Evolutionary conservation across 176 grass and related monocot genomes (phyloP).

Genomic region (Chrysopogon serrulatus): DNA sequence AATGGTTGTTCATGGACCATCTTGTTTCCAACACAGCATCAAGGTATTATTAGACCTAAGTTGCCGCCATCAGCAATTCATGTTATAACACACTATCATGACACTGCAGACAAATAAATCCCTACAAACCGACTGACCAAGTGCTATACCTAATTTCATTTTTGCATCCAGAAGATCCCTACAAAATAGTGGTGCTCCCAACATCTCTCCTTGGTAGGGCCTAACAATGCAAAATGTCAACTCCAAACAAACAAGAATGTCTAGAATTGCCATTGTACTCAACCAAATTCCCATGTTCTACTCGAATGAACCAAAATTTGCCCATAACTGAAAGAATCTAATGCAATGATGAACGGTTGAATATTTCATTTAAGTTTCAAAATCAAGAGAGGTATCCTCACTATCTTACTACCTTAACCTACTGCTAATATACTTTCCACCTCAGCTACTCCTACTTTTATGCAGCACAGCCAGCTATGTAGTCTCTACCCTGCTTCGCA

Average conservation of each 20-base stretch:
- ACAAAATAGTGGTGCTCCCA: conserved; percentile 19
- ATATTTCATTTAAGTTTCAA: conserved; percentile 7
- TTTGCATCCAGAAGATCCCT: conserved; percentile 15
- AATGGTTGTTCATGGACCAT: conserved; percentile 40
- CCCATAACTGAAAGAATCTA: conserved; percentile 17
- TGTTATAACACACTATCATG: conserved; percentile 14
- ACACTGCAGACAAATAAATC: conserved; percentile 23
- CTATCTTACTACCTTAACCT: conserved; percentile 13
- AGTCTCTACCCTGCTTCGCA: conserved; percentile 10
- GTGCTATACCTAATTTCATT: conserved; percentile 28
- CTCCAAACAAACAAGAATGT: conserved; percentile 2
- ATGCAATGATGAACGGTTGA: conserved; percentile 11
- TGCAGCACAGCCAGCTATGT: conserved; percentile 10
- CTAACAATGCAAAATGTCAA: conserved; percentile 34
- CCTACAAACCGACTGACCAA: conserved; percentile 16
- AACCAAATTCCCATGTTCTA: conserved; percentile 22
- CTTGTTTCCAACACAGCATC: conserved; percentile 25
- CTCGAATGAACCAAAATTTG: conserved; percentile 3
- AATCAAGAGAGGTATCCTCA: not conserved
- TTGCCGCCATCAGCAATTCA: conserved; percentile 32
- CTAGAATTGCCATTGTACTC: not conserved
- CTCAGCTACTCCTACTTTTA: not conserved
- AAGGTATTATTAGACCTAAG: conserved; percentile 21
- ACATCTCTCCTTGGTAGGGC: conserved; percentile 42
- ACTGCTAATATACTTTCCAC: conserved; percentile 5